Conservation (phyloP, 176 grass and related monocot genomes). For the Eremochloa ophiuroides region DNA sequence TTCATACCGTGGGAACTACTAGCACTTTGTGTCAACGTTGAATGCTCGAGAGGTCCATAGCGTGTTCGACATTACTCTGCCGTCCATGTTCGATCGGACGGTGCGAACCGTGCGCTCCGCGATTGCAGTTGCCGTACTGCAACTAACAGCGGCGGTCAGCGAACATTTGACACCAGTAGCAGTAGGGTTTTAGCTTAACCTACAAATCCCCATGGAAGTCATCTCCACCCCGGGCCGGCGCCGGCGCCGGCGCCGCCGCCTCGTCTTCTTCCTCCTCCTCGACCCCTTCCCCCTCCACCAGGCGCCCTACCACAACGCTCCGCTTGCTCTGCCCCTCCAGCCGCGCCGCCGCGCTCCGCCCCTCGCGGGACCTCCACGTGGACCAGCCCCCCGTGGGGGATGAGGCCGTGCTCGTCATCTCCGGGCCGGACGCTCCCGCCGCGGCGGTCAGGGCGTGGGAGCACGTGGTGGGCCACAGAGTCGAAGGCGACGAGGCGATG, state of each 20-base stretch:
- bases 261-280: constrained; percentile 24
- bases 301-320: constrained; percentile 41
- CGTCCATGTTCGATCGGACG: background rate
- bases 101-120: background rate
- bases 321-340: constrained; percentile 50
- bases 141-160: background rate
- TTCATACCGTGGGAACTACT: background rate
- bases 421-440: constrained; percentile 29
- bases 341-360: constrained; percentile 23
- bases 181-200: constrained; percentile 61
- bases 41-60: background rate
- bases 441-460: constrained; percentile 55
- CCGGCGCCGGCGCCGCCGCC: background rate
- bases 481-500: constrained; percentile 22
- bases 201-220: constrained; percentile 33
- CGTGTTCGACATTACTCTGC: background rate
- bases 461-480: constrained; percentile 26
- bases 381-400: constrained; percentile 46
- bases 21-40: background rate
- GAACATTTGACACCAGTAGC: background rate
- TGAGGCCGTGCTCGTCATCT: constrained; percentile 46
- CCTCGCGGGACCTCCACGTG: constrained; percentile 39
- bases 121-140: too few species aligned
- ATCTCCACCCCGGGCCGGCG: constrained; percentile 22
- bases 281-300: constrained; percentile 35